Evolutionary conservation across 192 early-diverging fungal species (phyloP).

Genomic region (Radiomyces spectabilis): DNA sequence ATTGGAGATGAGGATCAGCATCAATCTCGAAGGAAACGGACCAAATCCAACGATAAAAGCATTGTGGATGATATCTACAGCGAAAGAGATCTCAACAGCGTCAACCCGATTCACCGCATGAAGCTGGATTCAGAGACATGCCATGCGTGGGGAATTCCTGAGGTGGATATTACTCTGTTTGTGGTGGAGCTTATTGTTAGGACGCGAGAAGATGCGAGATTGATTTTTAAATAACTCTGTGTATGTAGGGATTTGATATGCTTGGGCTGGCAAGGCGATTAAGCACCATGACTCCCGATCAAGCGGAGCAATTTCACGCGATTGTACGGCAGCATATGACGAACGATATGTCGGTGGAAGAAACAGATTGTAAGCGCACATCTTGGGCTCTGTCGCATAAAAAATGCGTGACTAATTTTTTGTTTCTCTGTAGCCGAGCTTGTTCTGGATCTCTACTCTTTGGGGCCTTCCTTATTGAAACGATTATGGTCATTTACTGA

Average conservation of each 20-base stretch:
- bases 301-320: not conserved
- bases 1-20: not conserved
- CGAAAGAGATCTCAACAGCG: not conserved
- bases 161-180: too few species aligned
- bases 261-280: not conserved
- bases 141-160: not conserved
- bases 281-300: not conserved
- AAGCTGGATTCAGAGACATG: not conserved
- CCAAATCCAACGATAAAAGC: not conserved
- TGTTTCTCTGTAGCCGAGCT: not conserved
- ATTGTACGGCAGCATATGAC: not conserved
- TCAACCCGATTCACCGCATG: not conserved
- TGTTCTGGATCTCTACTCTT: not conserved
- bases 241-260: not conserved
- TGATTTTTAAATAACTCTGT: too few species aligned
- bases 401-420: not conserved
- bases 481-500: not conserved
- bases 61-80: not conserved
- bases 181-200: too few species aligned
- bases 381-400: too few species aligned
- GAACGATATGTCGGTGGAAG: not conserved
- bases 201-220: too few species aligned
- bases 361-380: slow-evolving; percentile 1
- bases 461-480: not conserved
- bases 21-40: not conserved